These are phyloP conservation scores for Tolypocladium inflatum DNA, from an alignment of 2,329 filamentous ascomycete species.

Conservation along the genomic window DNA sequence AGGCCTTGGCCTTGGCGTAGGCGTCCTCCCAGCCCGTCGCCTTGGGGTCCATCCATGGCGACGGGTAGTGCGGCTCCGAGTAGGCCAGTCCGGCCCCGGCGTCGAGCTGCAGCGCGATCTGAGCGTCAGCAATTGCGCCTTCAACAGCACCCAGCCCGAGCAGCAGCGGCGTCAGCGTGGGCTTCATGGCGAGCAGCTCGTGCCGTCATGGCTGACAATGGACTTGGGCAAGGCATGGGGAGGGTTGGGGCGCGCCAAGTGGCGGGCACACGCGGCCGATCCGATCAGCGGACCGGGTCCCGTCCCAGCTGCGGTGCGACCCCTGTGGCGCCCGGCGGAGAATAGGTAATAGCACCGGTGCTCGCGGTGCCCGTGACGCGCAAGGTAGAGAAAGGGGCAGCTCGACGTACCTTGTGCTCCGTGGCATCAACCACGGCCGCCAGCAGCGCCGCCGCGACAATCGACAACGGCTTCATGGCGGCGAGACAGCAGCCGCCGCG, in stretches of 20 bases:
- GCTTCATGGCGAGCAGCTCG: not conserved
- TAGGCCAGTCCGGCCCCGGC: conserved; percentile 18
- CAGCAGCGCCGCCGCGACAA: conserved; percentile 21
- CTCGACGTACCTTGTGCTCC: conserved; percentile 1
- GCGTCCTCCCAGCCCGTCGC: conserved; percentile 67
- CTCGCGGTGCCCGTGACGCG: not conserved
- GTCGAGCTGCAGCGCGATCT: conserved; percentile 10
- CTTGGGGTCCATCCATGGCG: conserved; percentile 72
- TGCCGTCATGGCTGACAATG: not conserved
- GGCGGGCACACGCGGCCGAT: too few relatives aligned
- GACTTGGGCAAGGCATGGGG: too few relatives aligned
- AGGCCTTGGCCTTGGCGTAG: conserved; percentile 64
- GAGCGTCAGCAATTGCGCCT: conserved; percentile 11
- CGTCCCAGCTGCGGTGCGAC: not conserved
- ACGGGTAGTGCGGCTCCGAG: conserved; percentile 64
- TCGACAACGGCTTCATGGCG: conserved; percentile 23
- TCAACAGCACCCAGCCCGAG: not conserved
- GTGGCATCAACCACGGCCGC: conserved; percentile 17
- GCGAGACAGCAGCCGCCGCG: not conserved
- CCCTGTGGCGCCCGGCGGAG: not conserved
- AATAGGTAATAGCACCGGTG: not conserved
- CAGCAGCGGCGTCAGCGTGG: conserved; percentile 3
- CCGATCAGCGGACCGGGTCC: not conserved
- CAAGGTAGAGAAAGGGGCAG: not conserved
- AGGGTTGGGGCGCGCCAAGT: too few relatives aligned